phyloP scores from a whole-genome alignment of 2,329 filamentous ascomycete species.

The Elsinoe necatrix region DNA sequence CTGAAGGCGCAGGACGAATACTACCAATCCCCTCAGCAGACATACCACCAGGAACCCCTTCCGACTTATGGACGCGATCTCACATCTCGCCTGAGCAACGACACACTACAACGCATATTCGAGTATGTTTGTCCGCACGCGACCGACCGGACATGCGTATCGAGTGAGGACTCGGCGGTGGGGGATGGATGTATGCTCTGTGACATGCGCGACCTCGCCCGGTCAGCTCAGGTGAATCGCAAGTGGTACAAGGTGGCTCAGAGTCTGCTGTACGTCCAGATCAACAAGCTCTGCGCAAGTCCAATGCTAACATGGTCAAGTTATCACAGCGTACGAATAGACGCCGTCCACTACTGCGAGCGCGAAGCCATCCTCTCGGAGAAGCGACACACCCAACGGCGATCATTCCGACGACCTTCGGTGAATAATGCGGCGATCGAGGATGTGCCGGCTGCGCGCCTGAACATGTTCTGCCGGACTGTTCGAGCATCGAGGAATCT shows the following conservation, averaged over 20 bases:
- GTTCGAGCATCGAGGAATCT: slow-evolving; percentile 68
- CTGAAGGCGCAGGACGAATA: slow-evolving; percentile 26
- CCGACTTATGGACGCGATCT: slow-evolving; percentile 32
- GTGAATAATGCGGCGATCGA: slow-evolving; percentile 50
- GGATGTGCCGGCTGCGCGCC: slow-evolving; percentile 66
- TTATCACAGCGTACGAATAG: slow-evolving; percentile 84
- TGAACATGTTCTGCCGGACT: slow-evolving; percentile 71
- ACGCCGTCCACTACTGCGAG: slow-evolving; percentile 88
- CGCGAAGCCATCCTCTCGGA: slow-evolving; percentile 75
- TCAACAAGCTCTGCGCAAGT: not conserved
- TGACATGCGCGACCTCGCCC: slow-evolving; percentile 78
- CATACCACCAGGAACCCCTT: slow-evolving; percentile 14
- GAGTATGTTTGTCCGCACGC: slow-evolving; percentile 74
- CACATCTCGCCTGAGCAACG: slow-evolving; percentile 49
- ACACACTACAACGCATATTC: slow-evolving; percentile 72
- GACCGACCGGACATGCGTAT: slow-evolving; percentile 66
- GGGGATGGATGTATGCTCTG: slow-evolving; percentile 87
- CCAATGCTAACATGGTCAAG: slow-evolving; percentile 37
- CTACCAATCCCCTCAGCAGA: slow-evolving; percentile 16
- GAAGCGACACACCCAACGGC: slow-evolving; percentile 56
- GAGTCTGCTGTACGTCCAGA: slow-evolving; percentile 51
- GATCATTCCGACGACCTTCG: slow-evolving; percentile 34
- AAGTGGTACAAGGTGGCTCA: slow-evolving; percentile 58
- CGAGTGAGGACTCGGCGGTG: slow-evolving; percentile 69
- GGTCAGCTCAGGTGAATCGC: slow-evolving; percentile 65